Conservation (phyloP, 768 basidiomycete genomes). For the Gymnopilus dilepis region DNA sequence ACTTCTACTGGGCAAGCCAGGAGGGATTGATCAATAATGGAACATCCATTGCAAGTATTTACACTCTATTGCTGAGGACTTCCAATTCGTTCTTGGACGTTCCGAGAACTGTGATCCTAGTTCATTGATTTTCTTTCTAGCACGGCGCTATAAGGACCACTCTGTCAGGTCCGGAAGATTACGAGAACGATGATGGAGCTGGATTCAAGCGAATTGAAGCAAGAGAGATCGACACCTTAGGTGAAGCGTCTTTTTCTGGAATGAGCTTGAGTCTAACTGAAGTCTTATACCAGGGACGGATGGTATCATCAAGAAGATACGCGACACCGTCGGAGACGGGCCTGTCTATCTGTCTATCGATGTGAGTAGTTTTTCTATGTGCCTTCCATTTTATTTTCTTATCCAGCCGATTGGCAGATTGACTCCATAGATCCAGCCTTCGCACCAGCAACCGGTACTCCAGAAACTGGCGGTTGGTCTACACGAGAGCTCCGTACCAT, state of each 20-base stretch:
- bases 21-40: slow-evolving; percentile 83
- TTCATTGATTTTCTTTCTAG: slow-evolving; percentile 59
- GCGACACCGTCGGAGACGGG: slow-evolving; percentile 71
- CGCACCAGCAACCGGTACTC: slow-evolving; percentile 85
- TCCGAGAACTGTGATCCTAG: slow-evolving; percentile 71
- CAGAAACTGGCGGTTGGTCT: slow-evolving; percentile 86
- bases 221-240: slow-evolving; percentile 83
- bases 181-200: slow-evolving; percentile 74
- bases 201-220: slow-evolving; percentile 87
- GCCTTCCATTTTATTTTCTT: neutral
- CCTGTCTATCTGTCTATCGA: slow-evolving; percentile 85
- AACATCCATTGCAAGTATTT: slow-evolving; percentile 80
- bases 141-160: slow-evolving; percentile 89
- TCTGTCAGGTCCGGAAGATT: slow-evolving; percentile 77
- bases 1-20: slow-evolving; percentile 88
- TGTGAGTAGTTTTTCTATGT: slow-evolving; percentile 42
- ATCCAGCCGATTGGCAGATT: slow-evolving; percentile 46
- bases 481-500: slow-evolving; percentile 83
- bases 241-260: slow-evolving; percentile 37
- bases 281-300: slow-evolving; percentile 52
- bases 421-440: slow-evolving; percentile 84
- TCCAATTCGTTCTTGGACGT: slow-evolving; percentile 24
- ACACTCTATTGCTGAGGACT: slow-evolving; percentile 31
- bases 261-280: neutral
- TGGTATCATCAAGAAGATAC: slow-evolving; percentile 83